These are phyloP conservation scores for Lactifluus rugatus DNA, from an alignment of 768 basidiomycete species.

Conservation along the genomic window DNA sequence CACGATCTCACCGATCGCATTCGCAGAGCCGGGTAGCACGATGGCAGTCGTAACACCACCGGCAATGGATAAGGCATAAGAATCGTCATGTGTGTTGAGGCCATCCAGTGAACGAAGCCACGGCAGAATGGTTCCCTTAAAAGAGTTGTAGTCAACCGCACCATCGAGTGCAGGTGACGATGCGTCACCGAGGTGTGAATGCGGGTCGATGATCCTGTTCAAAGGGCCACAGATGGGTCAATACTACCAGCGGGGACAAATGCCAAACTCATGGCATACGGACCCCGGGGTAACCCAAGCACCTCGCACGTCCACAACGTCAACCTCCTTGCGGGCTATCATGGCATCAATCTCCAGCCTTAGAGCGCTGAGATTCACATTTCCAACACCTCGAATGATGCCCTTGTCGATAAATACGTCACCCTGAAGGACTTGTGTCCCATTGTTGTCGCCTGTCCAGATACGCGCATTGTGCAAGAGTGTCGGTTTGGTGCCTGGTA, in stretches of 20 bases:
- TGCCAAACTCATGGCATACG: not conserved
- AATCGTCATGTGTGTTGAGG: slow-evolving; percentile 71
- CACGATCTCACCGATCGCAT: slow-evolving; percentile 7
- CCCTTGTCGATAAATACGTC: slow-evolving; percentile 66
- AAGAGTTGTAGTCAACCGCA: slow-evolving; percentile 35
- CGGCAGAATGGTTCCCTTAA: slow-evolving; percentile 40
- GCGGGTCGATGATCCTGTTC: slow-evolving; percentile 34
- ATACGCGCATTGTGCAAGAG: slow-evolving; percentile 68
- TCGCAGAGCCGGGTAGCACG: slow-evolving; percentile 63
- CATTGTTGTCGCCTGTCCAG: slow-evolving; percentile 72
- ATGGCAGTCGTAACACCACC: slow-evolving; percentile 76
- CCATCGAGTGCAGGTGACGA: slow-evolving; percentile 24
- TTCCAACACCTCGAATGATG: slow-evolving; percentile 50
- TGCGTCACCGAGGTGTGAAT: slow-evolving; percentile 39
- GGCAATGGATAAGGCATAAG: slow-evolving; percentile 57
- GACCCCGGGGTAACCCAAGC: slow-evolving; percentile 76
- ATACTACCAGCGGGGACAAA: not conserved
- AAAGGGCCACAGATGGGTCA: not conserved
- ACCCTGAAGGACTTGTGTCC: slow-evolving; percentile 52
- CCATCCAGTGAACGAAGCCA: slow-evolving; percentile 72
- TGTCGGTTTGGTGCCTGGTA: slow-evolving; percentile 48
- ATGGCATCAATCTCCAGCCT: slow-evolving; percentile 18
- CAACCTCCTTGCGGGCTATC: slow-evolving; percentile 19
- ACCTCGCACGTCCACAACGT: slow-evolving; percentile 52
- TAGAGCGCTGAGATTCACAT: slow-evolving; percentile 25